These are phyloP conservation scores for Orbilia quercus DNA, from an alignment of 2,329 filamentous ascomycete species.

Conservation along the genomic window DNA sequence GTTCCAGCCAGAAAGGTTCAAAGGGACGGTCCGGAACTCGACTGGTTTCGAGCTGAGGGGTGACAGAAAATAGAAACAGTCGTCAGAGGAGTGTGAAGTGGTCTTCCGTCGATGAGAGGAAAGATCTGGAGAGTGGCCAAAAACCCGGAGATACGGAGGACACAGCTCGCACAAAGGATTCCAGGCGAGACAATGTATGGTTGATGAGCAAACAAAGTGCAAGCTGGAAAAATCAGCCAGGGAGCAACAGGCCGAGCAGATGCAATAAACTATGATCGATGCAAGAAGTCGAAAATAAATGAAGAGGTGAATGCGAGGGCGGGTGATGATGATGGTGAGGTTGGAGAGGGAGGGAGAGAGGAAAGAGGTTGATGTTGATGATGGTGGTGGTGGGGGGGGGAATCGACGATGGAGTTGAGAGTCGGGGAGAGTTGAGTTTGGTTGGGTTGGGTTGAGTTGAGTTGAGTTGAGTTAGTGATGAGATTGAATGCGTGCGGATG, in stretches of 20 bases:
- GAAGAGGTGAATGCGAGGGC: constrained; percentile 1
- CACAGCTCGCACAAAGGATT: constrained; percentile 30
- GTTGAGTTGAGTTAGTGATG: constrained; percentile 20
- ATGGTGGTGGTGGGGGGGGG: constrained; percentile 15
- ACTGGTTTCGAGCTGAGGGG: constrained; percentile 22
- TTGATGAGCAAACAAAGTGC: constrained; percentile 47
- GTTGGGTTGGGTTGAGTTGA: too few relatives aligned
- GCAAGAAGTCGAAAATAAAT: constrained; percentile 1
- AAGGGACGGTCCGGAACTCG: constrained; percentile 14
- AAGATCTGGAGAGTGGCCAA: constrained; percentile 45
- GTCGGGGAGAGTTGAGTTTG: constrained; percentile 8
- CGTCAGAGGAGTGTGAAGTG: constrained; percentile 10
- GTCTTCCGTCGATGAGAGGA: constrained; percentile 49
- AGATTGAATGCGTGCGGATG: constrained; percentile 21
- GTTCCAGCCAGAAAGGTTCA: constrained; percentile 36
- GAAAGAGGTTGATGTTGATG: constrained; percentile 6
- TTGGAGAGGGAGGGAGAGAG: constrained; percentile 3
- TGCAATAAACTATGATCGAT: background rate
- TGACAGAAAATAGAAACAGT: constrained; percentile 16
- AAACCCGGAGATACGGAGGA: constrained; percentile 52
- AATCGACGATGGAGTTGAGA: constrained; percentile 21
- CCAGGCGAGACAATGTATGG: constrained; percentile 45
- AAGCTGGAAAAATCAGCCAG: constrained; percentile 30
- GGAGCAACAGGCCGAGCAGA: background rate
- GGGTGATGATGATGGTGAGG: background rate